Evolutionary conservation across 768 basidiomycete species (phyloP), one percentile per base, ranked within the genome.

Genomic region (Leccinellum albellum): DNA sequence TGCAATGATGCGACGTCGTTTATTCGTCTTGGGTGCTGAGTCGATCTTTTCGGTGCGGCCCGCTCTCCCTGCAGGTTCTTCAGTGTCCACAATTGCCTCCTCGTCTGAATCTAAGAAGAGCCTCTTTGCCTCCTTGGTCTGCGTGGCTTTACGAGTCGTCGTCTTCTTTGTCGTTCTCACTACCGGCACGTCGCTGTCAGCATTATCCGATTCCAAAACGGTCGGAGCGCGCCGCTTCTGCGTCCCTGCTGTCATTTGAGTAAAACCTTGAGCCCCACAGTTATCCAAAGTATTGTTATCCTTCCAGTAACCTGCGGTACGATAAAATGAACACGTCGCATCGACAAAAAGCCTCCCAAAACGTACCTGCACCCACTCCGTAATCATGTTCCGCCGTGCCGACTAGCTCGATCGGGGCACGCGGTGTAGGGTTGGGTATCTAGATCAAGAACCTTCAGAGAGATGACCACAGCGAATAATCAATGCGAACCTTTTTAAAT

Each of bases 401-500:
- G 53, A 84, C 71, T 15, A 90, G 73, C 32, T 85, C 82, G 17
- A 90, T 70, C 17, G 73, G 77, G 20, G 72, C 65, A 33, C 69
- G 67, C 13, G 67, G 58, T 14, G 62, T 64, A 3, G 51, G 56
- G 4, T 56, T 55, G 7, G 60, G 60, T 62, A 68, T 77, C 76
- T 78, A 40, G 8, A 3, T 20, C 21, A 14, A 37, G 2, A 17
- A 33, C 3, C 2, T 32, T 51, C 55, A 21, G 29, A 28, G 8
- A 53, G 20, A n/a, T n/a, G n/a, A n/a, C n/a, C n/a, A n/a, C n/a
- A n/a, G n/a, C n/a, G n/a, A n/a, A n/a, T n/a, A n/a, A n/a, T n/a
- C n/a, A n/a, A n/a, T n/a, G n/a, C 77, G 28, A n/a, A 85, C 86
- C 80, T 83, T 84, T 61, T 82, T 88, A 63, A 91, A 92, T 67